Conservation (phyloP, 441 rosid species). For the Brassica hybrid region DNA sequence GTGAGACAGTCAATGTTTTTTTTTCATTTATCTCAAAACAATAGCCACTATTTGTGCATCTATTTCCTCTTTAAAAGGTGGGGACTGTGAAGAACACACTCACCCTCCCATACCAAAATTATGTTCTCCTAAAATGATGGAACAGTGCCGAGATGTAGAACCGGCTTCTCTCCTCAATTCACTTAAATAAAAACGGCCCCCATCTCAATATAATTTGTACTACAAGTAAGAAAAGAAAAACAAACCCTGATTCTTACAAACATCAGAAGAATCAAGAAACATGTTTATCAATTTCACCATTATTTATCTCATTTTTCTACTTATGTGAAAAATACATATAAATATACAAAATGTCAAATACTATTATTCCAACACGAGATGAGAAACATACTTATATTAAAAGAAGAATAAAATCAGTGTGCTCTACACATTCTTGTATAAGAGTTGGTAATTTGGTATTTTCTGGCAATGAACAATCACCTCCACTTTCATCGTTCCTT, state of each 20-base stretch:
- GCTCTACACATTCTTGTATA: constrained; percentile 67
- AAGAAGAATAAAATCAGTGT: background rate
- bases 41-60: background rate
- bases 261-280: background rate
- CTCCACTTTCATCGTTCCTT: constrained; percentile 84
- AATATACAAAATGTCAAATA: constrained; percentile 12
- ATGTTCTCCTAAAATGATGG: constrained; percentile 73
- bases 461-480: constrained; percentile 73
- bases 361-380: constrained; percentile 12
- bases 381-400: constrained; percentile 18
- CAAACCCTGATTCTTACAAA: constrained; percentile 4
- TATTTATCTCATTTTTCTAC: constrained; percentile 21
- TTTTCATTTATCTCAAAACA: constrained; percentile 25
- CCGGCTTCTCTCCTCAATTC: constrained; percentile 76
- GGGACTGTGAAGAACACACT: constrained; percentile 73
- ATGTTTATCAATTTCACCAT: background rate
- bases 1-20: constrained; percentile 41
- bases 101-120: constrained; percentile 66
- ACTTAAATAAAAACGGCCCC: constrained; percentile 59
- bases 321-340: constrained; percentile 15
- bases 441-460: constrained; percentile 74
- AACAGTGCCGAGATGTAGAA: constrained; percentile 74
- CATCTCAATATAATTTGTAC: constrained; percentile 52
- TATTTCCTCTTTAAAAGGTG: constrained; percentile 48
- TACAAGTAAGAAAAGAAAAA: constrained; percentile 46